These are phyloP conservation scores for Neurospora sp. DNA, from an alignment of 495 filamentous ascomycete species.

Conservation along the genomic window DNA sequence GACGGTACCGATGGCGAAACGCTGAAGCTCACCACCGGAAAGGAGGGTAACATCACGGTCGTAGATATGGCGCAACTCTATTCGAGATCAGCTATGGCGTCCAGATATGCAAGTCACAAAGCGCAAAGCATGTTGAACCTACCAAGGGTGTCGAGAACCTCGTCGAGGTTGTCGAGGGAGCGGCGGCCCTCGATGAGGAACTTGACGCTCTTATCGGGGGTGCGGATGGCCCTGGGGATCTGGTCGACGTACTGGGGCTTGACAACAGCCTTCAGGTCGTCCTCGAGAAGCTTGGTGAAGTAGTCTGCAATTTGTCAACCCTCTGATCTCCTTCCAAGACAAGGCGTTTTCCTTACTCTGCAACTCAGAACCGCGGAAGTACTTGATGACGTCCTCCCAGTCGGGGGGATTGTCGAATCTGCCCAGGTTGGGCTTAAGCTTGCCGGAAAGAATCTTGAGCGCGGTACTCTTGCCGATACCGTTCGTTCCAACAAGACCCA, in stretches of 20 bases:
- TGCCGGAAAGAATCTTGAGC: constrained; percentile 93
- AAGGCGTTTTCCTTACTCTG: constrained; percentile 57
- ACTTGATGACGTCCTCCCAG: constrained; percentile 97
- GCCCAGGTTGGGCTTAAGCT: constrained; percentile 95
- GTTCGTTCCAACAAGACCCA: constrained; percentile 95
- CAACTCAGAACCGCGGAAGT: constrained; percentile 93
- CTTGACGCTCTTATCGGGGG: constrained; percentile 63
- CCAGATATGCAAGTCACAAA: constrained; percentile 5
- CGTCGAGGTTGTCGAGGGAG: constrained; percentile 70
- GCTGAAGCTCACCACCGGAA: constrained; percentile 94
- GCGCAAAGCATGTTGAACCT: constrained; percentile 27
- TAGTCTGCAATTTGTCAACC: constrained; percentile 53
- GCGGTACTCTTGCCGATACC: constrained; percentile 99
- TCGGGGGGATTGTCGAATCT: constrained; percentile 93
- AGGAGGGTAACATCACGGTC: constrained; percentile 81
- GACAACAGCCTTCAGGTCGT: constrained; percentile 90
- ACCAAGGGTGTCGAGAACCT: constrained; percentile 73
- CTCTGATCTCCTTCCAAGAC: background rate
- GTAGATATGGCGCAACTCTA: constrained; percentile 76
- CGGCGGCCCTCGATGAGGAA: constrained; percentile 61
- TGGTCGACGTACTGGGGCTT: constrained; percentile 99
- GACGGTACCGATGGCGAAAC: constrained; percentile 90
- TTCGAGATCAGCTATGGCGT: constrained; percentile 4
- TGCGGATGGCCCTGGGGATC: constrained; percentile 83
- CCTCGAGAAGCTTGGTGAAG: constrained; percentile 95